Base-by-base conservation (phyloP, 306 rosid genomes). In the Quercus gilva region DNA sequence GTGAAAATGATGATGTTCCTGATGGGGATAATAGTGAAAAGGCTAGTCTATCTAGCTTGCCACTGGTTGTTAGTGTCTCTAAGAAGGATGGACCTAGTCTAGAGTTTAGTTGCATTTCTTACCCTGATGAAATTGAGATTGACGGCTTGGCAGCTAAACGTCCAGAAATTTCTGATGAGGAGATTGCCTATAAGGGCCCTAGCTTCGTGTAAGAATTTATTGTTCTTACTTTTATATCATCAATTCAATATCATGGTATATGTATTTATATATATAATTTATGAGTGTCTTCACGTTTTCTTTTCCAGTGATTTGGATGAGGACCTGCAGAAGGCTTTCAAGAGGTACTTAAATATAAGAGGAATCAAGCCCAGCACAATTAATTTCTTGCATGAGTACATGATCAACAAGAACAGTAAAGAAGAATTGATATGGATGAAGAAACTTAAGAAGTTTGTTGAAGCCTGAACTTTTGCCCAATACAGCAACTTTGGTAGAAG, bases 401-500 rank as follows among this genome's bases (percentile, higher is more conserved):
- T 95, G 99, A 90, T 93, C 88, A 88, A 91, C 92, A 95, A 93
- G 78, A 98, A 95, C 77, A 89, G 96, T 71, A 93, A 74, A 80
- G 99, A 95, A 79, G 89, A 90, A 85, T 84, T 88, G 85, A 72
- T 76, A 20, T 95, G 99, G 99, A 65, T 93, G 89, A 81, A 87
- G 35, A 93, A 91, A 84, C 86, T 95, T 80, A 86, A 88, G 87
- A 81, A 65, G 41, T 95, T 95, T 41, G 63, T 95, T 64, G 87
- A 88, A 74, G 94, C 90, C 5, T 95, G 77, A 82, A n/a, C 18
- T 18, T 80, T 5, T 37, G 7, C 55, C 25, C n/a, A 25, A 20
- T 71, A 12, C 17, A 15, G 45, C 13, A 5, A 23, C 53, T 61
- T 76, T 26, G 35, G 76, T 75, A 55, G 80, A 75, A 74, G 76